Conservation (phyloP, 768 basidiomycete species). For the Collybia sordida region DNA sequence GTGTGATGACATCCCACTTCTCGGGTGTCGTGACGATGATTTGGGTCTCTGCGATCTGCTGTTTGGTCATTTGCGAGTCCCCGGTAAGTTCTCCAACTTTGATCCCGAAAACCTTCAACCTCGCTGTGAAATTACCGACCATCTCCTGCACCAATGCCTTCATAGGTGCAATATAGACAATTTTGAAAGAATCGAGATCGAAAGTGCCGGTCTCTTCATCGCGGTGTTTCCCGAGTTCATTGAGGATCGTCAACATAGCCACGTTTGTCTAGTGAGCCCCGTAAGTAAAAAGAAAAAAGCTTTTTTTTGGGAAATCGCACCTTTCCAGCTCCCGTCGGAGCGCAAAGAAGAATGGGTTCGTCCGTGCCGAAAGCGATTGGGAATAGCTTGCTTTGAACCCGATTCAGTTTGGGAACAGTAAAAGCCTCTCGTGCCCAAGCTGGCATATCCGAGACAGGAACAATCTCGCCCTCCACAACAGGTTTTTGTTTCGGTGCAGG, state of each 20-base stretch:
- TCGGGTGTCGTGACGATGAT: conserved; percentile 99
- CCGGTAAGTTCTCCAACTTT: conserved; percentile 95
- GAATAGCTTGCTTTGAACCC: conserved; percentile 90
- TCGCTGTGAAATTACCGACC: conserved; percentile 89
- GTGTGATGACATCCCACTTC: conserved; percentile 99
- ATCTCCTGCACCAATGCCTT: conserved; percentile 99
- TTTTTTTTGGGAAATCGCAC: conserved; percentile 44
- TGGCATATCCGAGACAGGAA: conserved; percentile 74
- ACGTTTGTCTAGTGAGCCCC: conserved; percentile 79
- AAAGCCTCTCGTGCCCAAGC: conserved; percentile 89
- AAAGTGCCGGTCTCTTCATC: conserved; percentile 77
- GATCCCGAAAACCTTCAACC: conserved; percentile 70
- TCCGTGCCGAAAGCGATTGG: conserved; percentile 94
- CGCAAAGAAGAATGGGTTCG: conserved; percentile 93
- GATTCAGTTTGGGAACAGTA: conserved; percentile 78
- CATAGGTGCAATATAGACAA: conserved; percentile 98
- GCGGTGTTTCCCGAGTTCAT: conserved; percentile 87
- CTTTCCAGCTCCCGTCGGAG: conserved; percentile 98
- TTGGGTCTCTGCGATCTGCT: conserved; percentile 94
- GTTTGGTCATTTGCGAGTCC: conserved; percentile 97
- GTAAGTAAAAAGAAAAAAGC: conserved; percentile 10
- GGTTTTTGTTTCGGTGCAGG: conserved; percentile 86
- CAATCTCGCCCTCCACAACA: conserved; percentile 59
- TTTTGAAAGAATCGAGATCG: conserved; percentile 90
- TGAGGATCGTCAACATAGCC: conserved; percentile 92